Percentiles rank a stretch among this genome's conserved stretches.
phyloP scores from a whole-genome alignment of 2,329 filamentous ascomycete genomes.

The Colletotrichum cordylinicola region DNA sequence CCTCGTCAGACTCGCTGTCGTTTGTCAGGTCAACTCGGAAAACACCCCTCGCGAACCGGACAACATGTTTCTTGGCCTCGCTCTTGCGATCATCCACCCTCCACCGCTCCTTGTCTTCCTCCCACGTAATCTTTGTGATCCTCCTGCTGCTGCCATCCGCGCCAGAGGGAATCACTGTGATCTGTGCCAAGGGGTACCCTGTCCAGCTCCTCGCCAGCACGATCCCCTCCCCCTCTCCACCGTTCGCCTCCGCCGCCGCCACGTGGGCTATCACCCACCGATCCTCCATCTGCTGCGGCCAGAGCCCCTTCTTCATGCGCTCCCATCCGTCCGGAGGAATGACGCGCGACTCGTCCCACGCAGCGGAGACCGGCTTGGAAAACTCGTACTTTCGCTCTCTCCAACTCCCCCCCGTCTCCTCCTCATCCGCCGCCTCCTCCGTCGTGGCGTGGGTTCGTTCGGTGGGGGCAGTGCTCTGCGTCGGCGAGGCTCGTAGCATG shows the following conservation, averaged over 20 bases:
- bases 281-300: constrained; percentile 1
- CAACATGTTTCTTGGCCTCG: background rate
- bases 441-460: background rate
- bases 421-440: background rate
- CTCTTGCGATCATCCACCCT: background rate
- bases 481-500: background rate
- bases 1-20: background rate
- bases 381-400: background rate
- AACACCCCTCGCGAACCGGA: background rate
- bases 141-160: background rate
- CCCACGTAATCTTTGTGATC: background rate
- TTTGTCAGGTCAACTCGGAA: background rate
- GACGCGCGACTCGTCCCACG: background rate
- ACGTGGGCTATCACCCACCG: background rate
- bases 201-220: constrained; percentile 7
- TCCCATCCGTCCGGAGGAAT: background rate
- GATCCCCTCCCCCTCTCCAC: background rate
- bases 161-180: background rate
- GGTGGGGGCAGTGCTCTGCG: background rate
- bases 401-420: background rate
- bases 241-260: background rate
- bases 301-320: background rate
- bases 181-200: background rate
- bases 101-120: background rate
- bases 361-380: background rate